Base-by-base conservation (phyloP, 2,329 filamentous ascomycete species). In the Beauveria sp. region DNA sequence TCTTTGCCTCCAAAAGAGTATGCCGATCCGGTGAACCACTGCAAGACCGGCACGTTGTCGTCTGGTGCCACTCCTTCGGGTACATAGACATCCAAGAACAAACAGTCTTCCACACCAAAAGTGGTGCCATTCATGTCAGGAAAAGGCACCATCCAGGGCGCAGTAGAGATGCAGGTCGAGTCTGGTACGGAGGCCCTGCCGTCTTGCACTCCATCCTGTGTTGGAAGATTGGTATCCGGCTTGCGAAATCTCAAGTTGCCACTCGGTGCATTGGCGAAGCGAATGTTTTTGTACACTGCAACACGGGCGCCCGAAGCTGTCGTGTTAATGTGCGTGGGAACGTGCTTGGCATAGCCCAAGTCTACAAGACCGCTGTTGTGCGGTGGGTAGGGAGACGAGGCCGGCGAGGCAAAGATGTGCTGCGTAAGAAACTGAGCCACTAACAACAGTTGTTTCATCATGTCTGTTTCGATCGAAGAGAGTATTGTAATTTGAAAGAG, bases 261-360 rank as follows among this genome's bases (percentile, higher is more conserved):
- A 8, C 59, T 66, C 10, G 67, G 66, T 22, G 62, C 20, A 9
- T 66, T 66, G 20, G 66, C 67, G 46, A 68, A 68, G 42, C 67
- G 67, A 38, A 69, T 68, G 60, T 68, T 68, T 18, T 68, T 68
- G 63, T 68, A 69, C 9, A 68, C 49, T n/a, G 63, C 50, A 3
- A 68, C 54, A 6, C 61, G 58, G 8, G 58, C 58, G n/a, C 65
- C 66, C 0, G 65, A 67, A 20, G 53, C 30, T 4, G 66, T 68
- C 10, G 58, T 65, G 60, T 67, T 64, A 50, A 63, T 22, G 26
- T 53, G 62, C 3, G 65, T 66, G 10, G 66, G 66, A 12, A 68
- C 38, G 30, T 65, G 65, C 46, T 63, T 63, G 22, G 63, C 62
- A 28, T 66, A 63, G 28, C 64, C 65, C 16, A 66, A 61, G 40